Evolutionary conservation across 805 yeast genomes (phyloP).

Genomic region (Hanseniaspora valbyensis): DNA sequence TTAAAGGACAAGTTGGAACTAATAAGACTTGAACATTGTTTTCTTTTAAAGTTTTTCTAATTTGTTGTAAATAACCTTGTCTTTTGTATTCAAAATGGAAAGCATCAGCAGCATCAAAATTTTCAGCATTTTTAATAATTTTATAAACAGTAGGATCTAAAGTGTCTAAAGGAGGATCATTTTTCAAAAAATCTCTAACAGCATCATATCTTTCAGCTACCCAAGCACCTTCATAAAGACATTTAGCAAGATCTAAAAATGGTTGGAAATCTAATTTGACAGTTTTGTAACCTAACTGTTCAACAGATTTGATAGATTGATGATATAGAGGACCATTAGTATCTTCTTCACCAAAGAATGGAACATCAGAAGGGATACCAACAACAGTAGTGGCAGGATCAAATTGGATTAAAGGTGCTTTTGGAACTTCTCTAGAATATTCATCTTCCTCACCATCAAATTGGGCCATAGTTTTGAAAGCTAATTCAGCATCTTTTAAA

Average conservation of each 20-base stretch:
- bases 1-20: constrained; percentile 90
- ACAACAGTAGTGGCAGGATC: constrained; percentile 45
- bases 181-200: constrained; percentile 54
- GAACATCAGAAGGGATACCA: constrained; percentile 63
- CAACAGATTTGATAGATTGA: constrained; percentile 46
- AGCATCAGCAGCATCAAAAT: constrained; percentile 69
- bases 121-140: constrained; percentile 69
- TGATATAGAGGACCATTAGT: constrained; percentile 56
- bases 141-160: constrained; percentile 74
- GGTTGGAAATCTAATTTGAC: constrained; percentile 62
- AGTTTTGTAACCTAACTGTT: constrained; percentile 46
- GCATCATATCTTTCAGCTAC: constrained; percentile 91
- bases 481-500: constrained; percentile 70
- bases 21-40: constrained; percentile 56
- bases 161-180: constrained; percentile 56
- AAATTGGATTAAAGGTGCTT: constrained; percentile 50
- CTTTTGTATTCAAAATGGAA: constrained; percentile 81
- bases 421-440: constrained; percentile 68
- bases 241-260: constrained; percentile 67
- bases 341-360: constrained; percentile 72
- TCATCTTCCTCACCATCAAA: constrained; percentile 61
- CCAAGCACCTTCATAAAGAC: constrained; percentile 97
- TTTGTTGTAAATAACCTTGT: constrained; percentile 60
- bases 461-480: constrained; percentile 59
- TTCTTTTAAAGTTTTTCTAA: constrained; percentile 41